These are phyloP conservation scores for Oryza meridionalis DNA, from an alignment of 176 grass and related monocot genomes.

Conservation along the genomic window DNA sequence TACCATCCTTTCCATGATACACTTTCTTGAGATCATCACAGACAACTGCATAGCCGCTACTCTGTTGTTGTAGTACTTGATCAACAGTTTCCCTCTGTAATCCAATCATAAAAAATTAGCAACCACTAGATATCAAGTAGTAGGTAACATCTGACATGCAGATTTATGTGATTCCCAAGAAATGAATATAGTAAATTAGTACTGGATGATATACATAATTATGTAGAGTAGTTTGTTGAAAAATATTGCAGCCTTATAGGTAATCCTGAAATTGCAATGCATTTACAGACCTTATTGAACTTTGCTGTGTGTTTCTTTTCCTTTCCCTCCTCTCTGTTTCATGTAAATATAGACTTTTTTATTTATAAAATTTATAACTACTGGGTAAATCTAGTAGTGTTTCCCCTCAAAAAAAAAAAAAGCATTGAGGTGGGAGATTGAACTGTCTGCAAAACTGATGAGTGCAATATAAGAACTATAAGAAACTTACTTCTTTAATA, in stretches of 20 bases:
- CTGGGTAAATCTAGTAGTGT: no score
- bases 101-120: slow-evolving; percentile 1
- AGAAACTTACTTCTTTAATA: slow-evolving; percentile 73
- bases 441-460: background rate
- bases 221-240: background rate
- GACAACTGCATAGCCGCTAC: slow-evolving; percentile 60
- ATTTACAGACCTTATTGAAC: no score
- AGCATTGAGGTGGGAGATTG: background rate
- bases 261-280: background rate
- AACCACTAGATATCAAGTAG: slow-evolving; percentile 37
- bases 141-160: slow-evolving; percentile 20
- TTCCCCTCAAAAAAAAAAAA: background rate
- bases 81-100: slow-evolving; percentile 76
- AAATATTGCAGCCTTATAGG: background rate
- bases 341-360: no score
- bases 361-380: no score
- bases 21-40: slow-evolving; percentile 88
- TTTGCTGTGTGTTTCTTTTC: no score
- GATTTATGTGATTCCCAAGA: slow-evolving; percentile 9
- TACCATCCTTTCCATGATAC: slow-evolving; percentile 87
- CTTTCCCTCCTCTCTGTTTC: no score
- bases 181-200: background rate
- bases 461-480: background rate
- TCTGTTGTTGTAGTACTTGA: slow-evolving; percentile 54
- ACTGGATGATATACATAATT: slow-evolving; percentile 6